Conservation (phyloP, 73 alveolate genomes). For the Symbiodinium pilosum region DNA sequence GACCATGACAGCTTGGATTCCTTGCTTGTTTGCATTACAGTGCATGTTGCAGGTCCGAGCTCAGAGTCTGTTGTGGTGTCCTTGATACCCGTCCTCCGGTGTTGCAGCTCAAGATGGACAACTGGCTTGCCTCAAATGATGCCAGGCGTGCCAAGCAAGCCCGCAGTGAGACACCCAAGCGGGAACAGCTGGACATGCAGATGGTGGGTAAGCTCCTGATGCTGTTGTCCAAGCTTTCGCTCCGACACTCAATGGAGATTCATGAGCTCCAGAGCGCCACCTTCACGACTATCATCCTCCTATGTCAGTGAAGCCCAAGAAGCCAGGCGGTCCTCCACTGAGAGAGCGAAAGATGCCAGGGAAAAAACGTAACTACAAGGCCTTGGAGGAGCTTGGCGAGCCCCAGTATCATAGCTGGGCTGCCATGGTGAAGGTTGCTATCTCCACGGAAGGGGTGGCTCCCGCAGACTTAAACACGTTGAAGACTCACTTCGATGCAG, state of each 20-base stretch:
- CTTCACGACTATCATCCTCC: background rate
- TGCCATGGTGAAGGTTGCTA: conserved; percentile 20
- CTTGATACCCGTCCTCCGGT: too few relatives aligned
- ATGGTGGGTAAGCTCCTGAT: conserved; percentile 14
- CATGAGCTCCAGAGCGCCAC: conserved; percentile 23
- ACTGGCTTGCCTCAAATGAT: background rate
- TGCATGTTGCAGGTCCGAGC: conserved; percentile 3
- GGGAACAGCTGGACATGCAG: conserved; percentile 13
- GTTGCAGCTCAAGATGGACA: background rate
- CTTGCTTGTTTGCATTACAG: background rate
- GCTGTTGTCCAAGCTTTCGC: conserved; percentile 9
- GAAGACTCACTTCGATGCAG: conserved; percentile 2
- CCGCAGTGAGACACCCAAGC: too few relatives aligned
- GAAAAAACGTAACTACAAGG: conserved; percentile 10
- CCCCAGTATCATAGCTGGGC: conserved; percentile 50
- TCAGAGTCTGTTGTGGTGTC: too few relatives aligned
- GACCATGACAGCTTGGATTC: background rate
- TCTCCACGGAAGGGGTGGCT: background rate
- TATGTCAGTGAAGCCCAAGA: conserved; percentile 28
- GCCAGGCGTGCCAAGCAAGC: background rate
- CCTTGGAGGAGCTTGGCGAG: conserved; percentile 12
- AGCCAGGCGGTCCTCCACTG: background rate
- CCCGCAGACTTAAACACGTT: background rate
- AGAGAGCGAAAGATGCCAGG: conserved; percentile 1
- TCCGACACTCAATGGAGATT: background rate